Conservation (phyloP, 768 basidiomycete genomes). For the Lentinula lateritia region DNA sequence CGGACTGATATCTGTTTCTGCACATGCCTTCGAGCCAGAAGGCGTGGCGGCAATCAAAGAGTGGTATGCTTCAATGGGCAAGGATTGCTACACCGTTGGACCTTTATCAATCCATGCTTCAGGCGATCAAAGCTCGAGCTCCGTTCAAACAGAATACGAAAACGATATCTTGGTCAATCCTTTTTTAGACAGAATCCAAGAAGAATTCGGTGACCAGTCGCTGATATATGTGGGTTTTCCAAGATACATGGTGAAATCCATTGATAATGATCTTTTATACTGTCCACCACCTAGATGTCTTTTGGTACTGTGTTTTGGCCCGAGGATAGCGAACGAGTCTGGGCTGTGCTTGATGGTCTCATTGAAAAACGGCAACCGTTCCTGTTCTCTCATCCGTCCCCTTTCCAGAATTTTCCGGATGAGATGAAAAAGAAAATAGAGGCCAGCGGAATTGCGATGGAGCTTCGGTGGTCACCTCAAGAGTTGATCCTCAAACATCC, state of each 20-base stretch:
- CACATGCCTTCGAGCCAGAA: constrained; percentile 11
- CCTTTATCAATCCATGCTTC: constrained; percentile 8
- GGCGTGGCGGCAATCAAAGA: constrained; percentile 9
- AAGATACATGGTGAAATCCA: not conserved
- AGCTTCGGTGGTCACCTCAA: not conserved
- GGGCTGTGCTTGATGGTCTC: constrained; percentile 4
- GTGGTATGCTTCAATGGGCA: constrained; percentile 10
- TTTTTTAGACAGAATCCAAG: constrained; percentile 13
- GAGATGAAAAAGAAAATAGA: not conserved
- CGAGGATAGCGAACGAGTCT: not conserved
- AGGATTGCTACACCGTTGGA: constrained; percentile 14
- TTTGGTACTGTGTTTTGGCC: constrained; percentile 6
- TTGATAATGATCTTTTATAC: not conserved
- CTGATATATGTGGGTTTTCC: constrained; percentile 5
- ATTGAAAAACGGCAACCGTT: constrained; percentile 2
- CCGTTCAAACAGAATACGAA: not conserved
- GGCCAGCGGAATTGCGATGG: constrained; percentile 1
- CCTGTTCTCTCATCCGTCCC: constrained; percentile 1
- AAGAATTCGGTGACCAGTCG: not conserved
- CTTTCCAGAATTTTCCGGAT: not conserved
- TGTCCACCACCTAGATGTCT: not conserved
- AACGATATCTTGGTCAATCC: constrained; percentile 13
- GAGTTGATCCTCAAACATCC: constrained; percentile 1
- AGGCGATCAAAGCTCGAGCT: not conserved
- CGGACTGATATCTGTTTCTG: constrained; percentile 12